phyloP scores from a whole-genome alignment of 306 rosid genomes.

The Canavalia ensiformis region DNA sequence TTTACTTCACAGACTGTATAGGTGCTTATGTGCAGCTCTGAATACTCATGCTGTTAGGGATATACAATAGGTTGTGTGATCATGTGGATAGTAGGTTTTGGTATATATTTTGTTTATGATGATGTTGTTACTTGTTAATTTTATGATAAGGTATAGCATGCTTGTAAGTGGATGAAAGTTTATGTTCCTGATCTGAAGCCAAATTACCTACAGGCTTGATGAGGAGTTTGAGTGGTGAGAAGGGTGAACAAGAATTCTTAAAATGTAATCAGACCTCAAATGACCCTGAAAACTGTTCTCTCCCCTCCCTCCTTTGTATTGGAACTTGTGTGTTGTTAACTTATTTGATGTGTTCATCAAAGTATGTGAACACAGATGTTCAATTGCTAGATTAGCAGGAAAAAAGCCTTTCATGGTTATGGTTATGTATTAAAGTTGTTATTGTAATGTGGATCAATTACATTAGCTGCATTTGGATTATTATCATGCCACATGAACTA shows the following conservation, averaged over 20 bases:
- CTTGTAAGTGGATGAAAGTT: conserved; percentile 20
- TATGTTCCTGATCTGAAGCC: background rate
- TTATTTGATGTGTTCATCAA: background rate
- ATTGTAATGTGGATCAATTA: background rate
- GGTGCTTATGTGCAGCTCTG: conserved; percentile 46
- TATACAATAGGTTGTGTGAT: conserved; percentile 36
- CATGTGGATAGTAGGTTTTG: conserved; percentile 44
- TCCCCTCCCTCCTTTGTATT: conserved; percentile 6
- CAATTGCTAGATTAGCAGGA: background rate
- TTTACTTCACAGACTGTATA: conserved; percentile 49
- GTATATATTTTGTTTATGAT: conserved; percentile 27
- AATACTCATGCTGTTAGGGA: conserved; percentile 42
- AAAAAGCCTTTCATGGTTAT: too few relatives aligned
- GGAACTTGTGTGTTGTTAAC: background rate
- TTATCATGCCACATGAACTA: background rate
- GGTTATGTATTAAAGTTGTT: background rate
- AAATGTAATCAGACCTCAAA: background rate
- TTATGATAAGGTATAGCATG: conserved; percentile 29
- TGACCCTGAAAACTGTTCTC: background rate
- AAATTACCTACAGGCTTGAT: background rate
- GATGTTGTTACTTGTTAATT: conserved; percentile 10
- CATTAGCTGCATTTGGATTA: background rate
- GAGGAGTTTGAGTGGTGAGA: background rate
- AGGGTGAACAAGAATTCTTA: conserved; percentile 1
- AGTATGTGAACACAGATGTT: background rate